A percentile compares a stretch with the other conserved stretches of the same genome.
Evolutionary conservation across 148 eudicot species (phyloP).

Genomic region (Nepenthes mirabilis): DNA sequence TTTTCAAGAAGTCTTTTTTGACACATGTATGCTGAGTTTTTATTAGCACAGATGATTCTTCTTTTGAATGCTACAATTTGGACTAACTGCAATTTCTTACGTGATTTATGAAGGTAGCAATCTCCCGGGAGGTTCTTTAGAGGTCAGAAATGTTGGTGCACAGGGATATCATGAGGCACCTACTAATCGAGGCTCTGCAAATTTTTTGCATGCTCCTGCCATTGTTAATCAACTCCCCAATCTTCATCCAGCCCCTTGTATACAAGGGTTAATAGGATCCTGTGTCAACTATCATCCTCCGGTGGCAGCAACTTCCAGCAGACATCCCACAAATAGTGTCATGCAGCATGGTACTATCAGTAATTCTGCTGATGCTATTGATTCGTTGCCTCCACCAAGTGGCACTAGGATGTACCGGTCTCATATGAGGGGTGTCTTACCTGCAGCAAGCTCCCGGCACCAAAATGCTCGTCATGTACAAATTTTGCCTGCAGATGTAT

Average conservation of each 20-base stretch:
- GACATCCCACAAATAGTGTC: constrained; percentile 26
- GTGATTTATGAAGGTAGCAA: constrained; percentile 26
- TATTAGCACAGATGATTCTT: neutral
- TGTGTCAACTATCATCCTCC: constrained; percentile 48
- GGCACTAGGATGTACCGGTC: constrained; percentile 56
- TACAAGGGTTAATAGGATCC: constrained; percentile 45
- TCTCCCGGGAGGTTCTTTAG: constrained; percentile 33
- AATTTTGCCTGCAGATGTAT: constrained; percentile 70
- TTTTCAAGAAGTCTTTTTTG: no score
- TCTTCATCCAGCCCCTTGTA: constrained; percentile 39
- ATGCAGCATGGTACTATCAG: constrained; percentile 20
- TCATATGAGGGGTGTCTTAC: constrained; percentile 39
- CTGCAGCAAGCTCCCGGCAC: constrained; percentile 45
- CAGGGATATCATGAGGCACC: constrained; percentile 49
- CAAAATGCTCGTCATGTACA: constrained; percentile 64
- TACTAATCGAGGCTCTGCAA: constrained; percentile 30
- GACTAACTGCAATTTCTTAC: neutral
- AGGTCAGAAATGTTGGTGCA: constrained; percentile 29
- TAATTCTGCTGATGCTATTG: constrained; percentile 31
- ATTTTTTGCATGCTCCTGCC: constrained; percentile 42
- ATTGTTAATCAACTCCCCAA: constrained; percentile 44
- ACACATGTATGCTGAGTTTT: neutral
- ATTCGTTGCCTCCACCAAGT: constrained; percentile 37
- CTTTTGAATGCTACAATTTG: neutral
- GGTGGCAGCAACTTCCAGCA: constrained; percentile 32